Conservation (phyloP, 2,329 filamentous ascomycete species). For the Aspergillus sp. region DNA sequence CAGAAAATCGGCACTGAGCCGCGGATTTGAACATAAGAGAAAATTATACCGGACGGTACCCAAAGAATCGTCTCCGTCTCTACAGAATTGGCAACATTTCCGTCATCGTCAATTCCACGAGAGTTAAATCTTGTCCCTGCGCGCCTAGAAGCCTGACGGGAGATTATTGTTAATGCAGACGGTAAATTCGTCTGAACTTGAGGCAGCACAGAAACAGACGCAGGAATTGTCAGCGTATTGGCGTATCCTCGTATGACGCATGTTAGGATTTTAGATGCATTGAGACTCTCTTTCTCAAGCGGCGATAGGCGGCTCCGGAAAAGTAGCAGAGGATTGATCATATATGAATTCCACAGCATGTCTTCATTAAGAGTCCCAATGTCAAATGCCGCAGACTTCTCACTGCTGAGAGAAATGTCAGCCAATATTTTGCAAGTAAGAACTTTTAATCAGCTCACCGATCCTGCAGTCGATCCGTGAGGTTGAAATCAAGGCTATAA, state of each 20-base stretch:
- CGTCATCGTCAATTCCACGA: constrained; percentile 94
- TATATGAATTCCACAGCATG: constrained; percentile 96
- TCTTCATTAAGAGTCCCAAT: constrained; percentile 88
- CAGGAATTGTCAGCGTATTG: constrained; percentile 74
- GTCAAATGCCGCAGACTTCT: constrained; percentile 70
- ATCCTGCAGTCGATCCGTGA: constrained; percentile 88
- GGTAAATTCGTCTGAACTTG: constrained; percentile 61
- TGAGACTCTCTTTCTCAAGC: constrained; percentile 68
- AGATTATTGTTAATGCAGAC: constrained; percentile 80
- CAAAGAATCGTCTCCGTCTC: constrained; percentile 92
- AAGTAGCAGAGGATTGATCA: constrained; percentile 86
- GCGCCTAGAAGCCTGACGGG: constrained; percentile 77
- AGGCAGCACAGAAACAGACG: constrained; percentile 62
- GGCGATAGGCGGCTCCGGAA: constrained; percentile 75
- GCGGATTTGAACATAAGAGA: constrained; percentile 87
- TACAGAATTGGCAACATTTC: constrained; percentile 97
- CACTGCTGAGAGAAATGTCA: constrained; percentile 45
- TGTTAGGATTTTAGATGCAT: constrained; percentile 78
- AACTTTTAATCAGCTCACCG: constrained; percentile 45
- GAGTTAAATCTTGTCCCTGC: constrained; percentile 95
- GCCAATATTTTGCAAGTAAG: constrained; percentile 4
- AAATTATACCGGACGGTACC: constrained; percentile 66
- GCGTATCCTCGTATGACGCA: constrained; percentile 93
- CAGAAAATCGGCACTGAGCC: constrained; percentile 95
- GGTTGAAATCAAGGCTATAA: constrained; percentile 95